Base-by-base conservation (phyloP, 305 asterid species). In the Plantago rigida region DNA sequence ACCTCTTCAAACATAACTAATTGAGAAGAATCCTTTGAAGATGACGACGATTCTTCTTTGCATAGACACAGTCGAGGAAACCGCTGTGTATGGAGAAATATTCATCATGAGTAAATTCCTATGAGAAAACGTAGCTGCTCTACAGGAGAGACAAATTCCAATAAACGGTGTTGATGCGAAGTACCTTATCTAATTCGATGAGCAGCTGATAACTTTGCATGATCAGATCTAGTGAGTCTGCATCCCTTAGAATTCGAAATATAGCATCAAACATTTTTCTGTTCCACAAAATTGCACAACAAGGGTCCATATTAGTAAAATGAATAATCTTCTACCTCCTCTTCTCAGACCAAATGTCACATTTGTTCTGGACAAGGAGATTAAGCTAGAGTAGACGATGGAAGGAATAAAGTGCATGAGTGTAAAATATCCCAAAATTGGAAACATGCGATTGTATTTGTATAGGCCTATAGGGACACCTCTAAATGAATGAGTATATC, bases 141-240 rank as follows among this genome's bases (percentile, higher is more conserved):
- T 12, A 22, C 41, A 42, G 3, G 54, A 3, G 62, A 69, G 47
- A 60, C 53, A 22, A 54, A 28, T 15, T 55, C 52, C 47, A 66
- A 17, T 36, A 22, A 24, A 24, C 56, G 34, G 41, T 10, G 13
- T 55, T 45, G 41, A 47, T 51, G 62, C 36, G 44, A 61, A 61
- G 64, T 69, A 87, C 96, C 96, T 84, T 85, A 63, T 84, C 81
- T 63, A 86, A 71, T 59, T 84, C 95, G 50, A 64, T 51, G 22
- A 91, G 87, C 60, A 91, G 94, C 68, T 86, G 87, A 73, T 81
- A 84, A 77, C 95, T 91, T 69, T 71, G 87, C 63, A 81, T 66
- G 39, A 82, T 64, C 68, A 91, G 66, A 54, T 81, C 95, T 57
- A 86, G 78, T 12, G 96, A 82, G 63, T 78, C 83, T 29, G 75